Evolutionary conservation across 768 basidiomycete species (phyloP), one percentile per base, ranked within the genome.

Genomic region (Boletus bicolor): DNA sequence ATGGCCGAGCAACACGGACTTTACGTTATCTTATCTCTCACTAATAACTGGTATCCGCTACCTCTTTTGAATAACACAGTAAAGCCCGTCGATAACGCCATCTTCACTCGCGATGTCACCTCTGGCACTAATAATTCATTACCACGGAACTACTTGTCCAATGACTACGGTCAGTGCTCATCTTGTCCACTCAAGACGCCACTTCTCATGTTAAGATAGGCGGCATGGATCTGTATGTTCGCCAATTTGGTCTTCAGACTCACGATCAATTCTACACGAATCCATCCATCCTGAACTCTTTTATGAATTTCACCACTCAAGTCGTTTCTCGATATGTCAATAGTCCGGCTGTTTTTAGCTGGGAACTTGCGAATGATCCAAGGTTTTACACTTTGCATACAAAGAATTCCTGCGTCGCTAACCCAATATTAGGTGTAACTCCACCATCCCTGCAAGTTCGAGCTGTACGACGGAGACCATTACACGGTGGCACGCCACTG

Each of bases 331-430:
- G 85, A 49, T 86, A 86, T 59, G 72, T 72, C 15, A 76, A 83
- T 48, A 77, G 75, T 49, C 68, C 85, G 4, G 69, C 76, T n/a
- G 64, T 87, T 51, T 76, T 87, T 56, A 63, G 38, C 51, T 84
- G 82, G 81, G 85, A 87, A 64, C 59, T 85, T 59, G 86, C 83
- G 19, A 87, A 87, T 64, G 86, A 87, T 61, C 76, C 85, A 9
- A 80, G 83, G 82, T 84, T 51, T 49, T 58, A 50, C 35, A 6
- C 26, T 41, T 11, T 42, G 7, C 12, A 3, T 35, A 10, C 35
- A 8, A 15, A n/a, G 4, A n/a, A 17, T 5, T 41, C 10, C 4
- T 34, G 44, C 26, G 7, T 43, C 39, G 26, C 51, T 61, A 37
- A 62, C 24, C 39, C 32, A 28, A 47, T 42, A 4, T 35, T 52